Evolutionary conservation across 768 basidiomycete species (phyloP).

Genomic region (Trichaptum fuscoviolaceum): DNA sequence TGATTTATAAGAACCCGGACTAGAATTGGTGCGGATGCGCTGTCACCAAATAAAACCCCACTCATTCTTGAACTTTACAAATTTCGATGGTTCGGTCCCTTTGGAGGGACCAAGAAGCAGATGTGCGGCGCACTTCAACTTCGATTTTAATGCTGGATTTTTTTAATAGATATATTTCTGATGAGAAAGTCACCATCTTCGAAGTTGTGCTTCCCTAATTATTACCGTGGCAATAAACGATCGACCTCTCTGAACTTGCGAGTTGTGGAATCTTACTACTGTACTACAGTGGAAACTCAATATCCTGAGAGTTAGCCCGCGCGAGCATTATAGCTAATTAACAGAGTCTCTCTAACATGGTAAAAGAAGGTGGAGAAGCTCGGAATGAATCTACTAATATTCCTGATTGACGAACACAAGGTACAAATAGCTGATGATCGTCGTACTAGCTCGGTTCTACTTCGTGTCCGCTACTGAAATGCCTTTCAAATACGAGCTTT

Average conservation of each 20-base stretch:
- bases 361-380: too few relatives aligned
- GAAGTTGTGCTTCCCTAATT: not conserved
- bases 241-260: not conserved
- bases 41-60: not conserved
- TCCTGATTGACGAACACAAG: too few relatives aligned
- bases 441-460: too few relatives aligned
- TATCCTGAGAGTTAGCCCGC: too few relatives aligned
- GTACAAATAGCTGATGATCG: too few relatives aligned
- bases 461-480: too few relatives aligned
- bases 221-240: not conserved
- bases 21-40: not conserved
- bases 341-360: too few relatives aligned
- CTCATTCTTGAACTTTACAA: not conserved
- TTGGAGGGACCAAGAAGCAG: not conserved
- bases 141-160: not conserved
- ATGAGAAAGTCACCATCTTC: not conserved
- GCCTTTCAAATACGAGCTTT: too few relatives aligned
- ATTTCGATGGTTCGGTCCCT: not conserved
- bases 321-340: too few relatives aligned
- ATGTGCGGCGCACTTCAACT: not conserved
- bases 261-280: too few relatives aligned
- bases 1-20: not conserved
- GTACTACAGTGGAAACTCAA: too few relatives aligned
- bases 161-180: not conserved
- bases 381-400: too few relatives aligned